These are phyloP conservation scores for Gastrolobium bilobum DNA, from an alignment of 306 rosid genomes.

Conservation along the genomic window DNA sequence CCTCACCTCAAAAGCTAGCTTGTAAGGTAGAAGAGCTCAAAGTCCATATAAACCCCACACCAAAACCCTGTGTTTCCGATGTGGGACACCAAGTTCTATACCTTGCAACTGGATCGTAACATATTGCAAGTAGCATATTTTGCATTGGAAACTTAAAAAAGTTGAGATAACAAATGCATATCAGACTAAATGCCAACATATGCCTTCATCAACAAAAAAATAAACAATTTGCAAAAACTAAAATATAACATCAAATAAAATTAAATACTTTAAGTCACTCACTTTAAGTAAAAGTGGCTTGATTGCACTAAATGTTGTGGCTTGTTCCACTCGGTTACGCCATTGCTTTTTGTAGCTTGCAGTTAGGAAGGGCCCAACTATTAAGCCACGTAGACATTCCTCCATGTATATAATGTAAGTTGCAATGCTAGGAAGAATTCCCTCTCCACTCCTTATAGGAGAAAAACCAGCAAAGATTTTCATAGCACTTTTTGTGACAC, in stretches of 20 bases:
- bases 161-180: conserved; percentile 34
- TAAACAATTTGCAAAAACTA: conserved; percentile 27
- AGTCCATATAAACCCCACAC: too few species aligned
- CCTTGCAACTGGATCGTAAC: too few species aligned
- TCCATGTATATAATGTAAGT: conserved; percentile 82
- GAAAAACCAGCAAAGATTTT: conserved; percentile 74
- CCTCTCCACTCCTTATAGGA: conserved; percentile 78
- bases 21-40: too few species aligned
- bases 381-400: conserved; percentile 79
- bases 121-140: conserved; percentile 16
- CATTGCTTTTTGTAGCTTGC: conserved; percentile 74
- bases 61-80: too few species aligned
- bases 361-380: conserved; percentile 80
- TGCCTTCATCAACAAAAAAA: conserved; percentile 5
- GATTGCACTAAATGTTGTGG: conserved; percentile 64
- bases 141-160: conserved; percentile 19
- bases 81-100: too few species aligned
- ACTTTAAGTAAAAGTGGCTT: conserved; percentile 82
- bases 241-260: conserved; percentile 26
- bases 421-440: conserved; percentile 80
- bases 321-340: conserved; percentile 76
- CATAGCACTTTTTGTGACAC: conserved; percentile 90
- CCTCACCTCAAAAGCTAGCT: too few species aligned
- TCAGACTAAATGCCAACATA: conserved; percentile 32
- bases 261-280: conserved; percentile 50